Evolutionary conservation across 306 rosid genomes (phyloP).

Genomic region (Oxytropis ochrocephala): DNA sequence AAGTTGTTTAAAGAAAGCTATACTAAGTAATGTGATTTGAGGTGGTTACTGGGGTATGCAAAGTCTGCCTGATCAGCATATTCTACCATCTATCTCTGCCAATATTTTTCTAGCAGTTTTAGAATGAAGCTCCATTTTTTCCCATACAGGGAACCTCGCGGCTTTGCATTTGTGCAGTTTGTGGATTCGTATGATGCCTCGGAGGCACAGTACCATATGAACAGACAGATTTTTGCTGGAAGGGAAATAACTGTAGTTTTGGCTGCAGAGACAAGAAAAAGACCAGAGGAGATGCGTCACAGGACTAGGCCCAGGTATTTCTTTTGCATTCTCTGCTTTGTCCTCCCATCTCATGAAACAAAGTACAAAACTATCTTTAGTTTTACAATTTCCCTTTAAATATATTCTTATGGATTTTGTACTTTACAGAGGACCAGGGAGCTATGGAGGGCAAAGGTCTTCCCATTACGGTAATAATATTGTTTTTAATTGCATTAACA

Average conservation of each 20-base stretch:
- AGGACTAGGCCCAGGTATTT: slow-evolving; percentile 59
- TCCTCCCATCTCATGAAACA: background rate
- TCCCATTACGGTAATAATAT: slow-evolving; percentile 64
- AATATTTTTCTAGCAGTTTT: slow-evolving; percentile 20
- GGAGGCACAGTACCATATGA: slow-evolving; percentile 98
- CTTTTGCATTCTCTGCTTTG: background rate
- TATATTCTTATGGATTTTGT: slow-evolving; percentile 1
- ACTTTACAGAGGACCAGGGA: slow-evolving; percentile 55
- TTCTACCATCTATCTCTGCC: slow-evolving; percentile 23
- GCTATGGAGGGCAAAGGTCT: slow-evolving; percentile 69
- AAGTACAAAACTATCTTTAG: background rate
- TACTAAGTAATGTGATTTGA: slow-evolving; percentile 35
- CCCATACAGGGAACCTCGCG: slow-evolving; percentile 84
- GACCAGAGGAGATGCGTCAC: slow-evolving; percentile 96
- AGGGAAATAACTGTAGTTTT: slow-evolving; percentile 94
- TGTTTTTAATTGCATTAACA: background rate
- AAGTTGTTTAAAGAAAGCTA: slow-evolving; percentile 47
- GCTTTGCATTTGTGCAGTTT: slow-evolving; percentile 97
- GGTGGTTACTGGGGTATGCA: slow-evolving; percentile 34
- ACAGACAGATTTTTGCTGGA: slow-evolving; percentile 89
- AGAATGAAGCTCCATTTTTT: slow-evolving; percentile 30
- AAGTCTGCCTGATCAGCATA: slow-evolving; percentile 34
- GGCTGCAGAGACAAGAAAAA: slow-evolving; percentile 93
- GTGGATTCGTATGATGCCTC: slow-evolving; percentile 90
- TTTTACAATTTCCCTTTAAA: background rate